phyloP scores from a whole-genome alignment of 2,329 filamentous ascomycete genomes.

The Pseudocercospora macadamiae region DNA sequence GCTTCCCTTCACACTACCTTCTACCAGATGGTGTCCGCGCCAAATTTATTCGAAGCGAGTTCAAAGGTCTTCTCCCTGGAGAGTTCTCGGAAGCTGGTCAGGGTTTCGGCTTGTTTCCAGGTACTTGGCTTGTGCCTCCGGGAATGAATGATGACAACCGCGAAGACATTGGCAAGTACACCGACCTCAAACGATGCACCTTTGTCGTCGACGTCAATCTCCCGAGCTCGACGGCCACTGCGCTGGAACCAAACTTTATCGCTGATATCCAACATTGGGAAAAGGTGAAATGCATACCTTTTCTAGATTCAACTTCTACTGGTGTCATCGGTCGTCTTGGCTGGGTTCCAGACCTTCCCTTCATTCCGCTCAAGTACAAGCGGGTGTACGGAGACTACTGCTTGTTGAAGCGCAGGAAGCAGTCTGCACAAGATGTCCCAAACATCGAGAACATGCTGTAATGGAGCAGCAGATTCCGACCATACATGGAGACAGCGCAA shows the following conservation, averaged over 20 bases:
- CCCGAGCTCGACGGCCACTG: conserved; percentile 60
- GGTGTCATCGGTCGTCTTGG: conserved; percentile 73
- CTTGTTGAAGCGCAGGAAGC: conserved; percentile 64
- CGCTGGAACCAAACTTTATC: conserved; percentile 79
- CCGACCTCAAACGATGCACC: conserved; percentile 71
- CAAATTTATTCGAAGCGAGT: conserved; percentile 90
- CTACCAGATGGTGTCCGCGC: conserved; percentile 79
- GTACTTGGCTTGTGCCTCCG: conserved; percentile 78
- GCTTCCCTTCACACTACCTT: conserved; percentile 92
- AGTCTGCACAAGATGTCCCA: conserved; percentile 12
- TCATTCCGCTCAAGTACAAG: conserved; percentile 70
- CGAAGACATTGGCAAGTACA: conserved; percentile 86
- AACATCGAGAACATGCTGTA: conserved; percentile 25
- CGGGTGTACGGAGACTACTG: conserved; percentile 90
- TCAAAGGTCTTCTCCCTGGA: conserved; percentile 83
- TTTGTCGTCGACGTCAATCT: conserved; percentile 90
- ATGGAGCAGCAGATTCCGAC: background rate
- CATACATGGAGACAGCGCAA: too few relatives aligned
- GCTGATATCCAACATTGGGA: conserved; percentile 78
- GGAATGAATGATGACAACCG: conserved; percentile 93
- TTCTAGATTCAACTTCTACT: conserved; percentile 79
- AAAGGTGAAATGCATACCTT: conserved; percentile 70
- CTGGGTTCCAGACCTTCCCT: conserved; percentile 74
- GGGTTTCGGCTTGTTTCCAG: conserved; percentile 72
- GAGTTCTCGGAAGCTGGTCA: conserved; percentile 76